These are phyloP conservation scores for Cruciata laevipes DNA, from an alignment of 257 asterid species.

Conservation along the genomic window DNA sequence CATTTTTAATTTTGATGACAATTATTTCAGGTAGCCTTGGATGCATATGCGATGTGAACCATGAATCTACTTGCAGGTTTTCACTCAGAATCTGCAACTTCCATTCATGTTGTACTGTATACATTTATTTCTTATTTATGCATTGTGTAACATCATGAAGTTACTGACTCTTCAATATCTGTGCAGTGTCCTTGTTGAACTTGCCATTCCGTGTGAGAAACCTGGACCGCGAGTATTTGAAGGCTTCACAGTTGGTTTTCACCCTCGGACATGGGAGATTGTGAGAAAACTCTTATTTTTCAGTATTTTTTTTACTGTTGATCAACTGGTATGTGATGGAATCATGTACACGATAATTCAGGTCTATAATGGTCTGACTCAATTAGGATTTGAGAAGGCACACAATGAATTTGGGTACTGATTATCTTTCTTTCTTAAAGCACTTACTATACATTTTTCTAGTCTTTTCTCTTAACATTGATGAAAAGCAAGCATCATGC, in stretches of 20 bases:
- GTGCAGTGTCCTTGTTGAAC: constrained; percentile 71
- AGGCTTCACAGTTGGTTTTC: constrained; percentile 95
- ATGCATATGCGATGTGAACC: constrained; percentile 77
- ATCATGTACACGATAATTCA: constrained; percentile 25
- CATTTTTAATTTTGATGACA: background rate
- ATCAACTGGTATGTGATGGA: constrained; percentile 16
- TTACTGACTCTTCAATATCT: constrained; percentile 15
- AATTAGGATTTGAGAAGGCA: constrained; percentile 77
- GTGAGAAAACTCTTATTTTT: constrained; percentile 35
- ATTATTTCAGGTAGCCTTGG: constrained; percentile 70
- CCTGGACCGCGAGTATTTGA: constrained; percentile 78
- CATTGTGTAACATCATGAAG: background rate
- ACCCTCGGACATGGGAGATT: constrained; percentile 91
- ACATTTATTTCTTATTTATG: background rate
- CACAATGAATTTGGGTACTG: constrained; percentile 65
- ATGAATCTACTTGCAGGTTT: constrained; percentile 88
- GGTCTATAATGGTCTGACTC: constrained; percentile 96
- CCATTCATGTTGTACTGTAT: constrained; percentile 12
- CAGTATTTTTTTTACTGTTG: constrained; percentile 11
- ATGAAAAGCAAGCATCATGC: background rate
- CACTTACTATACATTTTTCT: background rate
- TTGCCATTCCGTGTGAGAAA: constrained; percentile 82
- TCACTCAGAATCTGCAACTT: constrained; percentile 11
- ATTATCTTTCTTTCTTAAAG: constrained; percentile 1
- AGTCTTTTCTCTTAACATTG: background rate